These are phyloP conservation scores for Arxiozyma telluris DNA, from an alignment of 1,139 yeast genomes.

Conservation along the genomic window DNA sequence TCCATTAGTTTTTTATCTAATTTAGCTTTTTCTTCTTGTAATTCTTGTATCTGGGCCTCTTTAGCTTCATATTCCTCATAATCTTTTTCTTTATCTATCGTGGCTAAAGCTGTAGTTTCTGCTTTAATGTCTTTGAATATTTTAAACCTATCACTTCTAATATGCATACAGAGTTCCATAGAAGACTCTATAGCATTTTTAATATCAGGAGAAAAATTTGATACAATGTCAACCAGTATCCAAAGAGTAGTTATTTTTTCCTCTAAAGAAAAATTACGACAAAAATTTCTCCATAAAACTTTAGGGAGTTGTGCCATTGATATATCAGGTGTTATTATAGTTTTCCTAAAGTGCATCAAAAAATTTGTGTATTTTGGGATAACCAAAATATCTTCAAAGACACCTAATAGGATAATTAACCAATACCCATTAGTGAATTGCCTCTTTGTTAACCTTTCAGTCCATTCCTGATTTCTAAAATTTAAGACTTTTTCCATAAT, in stretches of 20 bases:
- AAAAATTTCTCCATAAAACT: slow-evolving; percentile 29
- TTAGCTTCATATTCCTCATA: slow-evolving; percentile 32
- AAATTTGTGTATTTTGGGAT: slow-evolving; percentile 24
- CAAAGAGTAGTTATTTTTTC: slow-evolving; percentile 26
- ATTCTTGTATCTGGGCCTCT: slow-evolving; percentile 32
- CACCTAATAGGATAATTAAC: slow-evolving; percentile 70
- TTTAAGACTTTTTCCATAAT: slow-evolving; percentile 44
- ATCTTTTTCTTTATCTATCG: slow-evolving; percentile 49
- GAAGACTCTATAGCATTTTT: slow-evolving; percentile 27
- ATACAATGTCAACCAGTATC: slow-evolving; percentile 26
- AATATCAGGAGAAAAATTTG: slow-evolving; percentile 27
- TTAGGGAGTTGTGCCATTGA: slow-evolving; percentile 25
- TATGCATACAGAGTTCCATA: slow-evolving; percentile 27
- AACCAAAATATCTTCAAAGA: slow-evolving; percentile 38
- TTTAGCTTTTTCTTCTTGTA: slow-evolving; percentile 40
- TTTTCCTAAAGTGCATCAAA: slow-evolving; percentile 17
- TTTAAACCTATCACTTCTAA: slow-evolving; percentile 29
- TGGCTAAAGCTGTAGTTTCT: slow-evolving; percentile 7
- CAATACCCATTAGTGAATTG: slow-evolving; percentile 79
- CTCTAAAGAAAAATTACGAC: slow-evolving; percentile 19
- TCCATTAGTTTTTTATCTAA: slow-evolving; percentile 42
- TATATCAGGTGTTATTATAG: slow-evolving; percentile 21
- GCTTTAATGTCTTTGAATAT: slow-evolving; percentile 36
- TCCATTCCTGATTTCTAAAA: slow-evolving; percentile 63
- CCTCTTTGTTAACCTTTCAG: slow-evolving; percentile 63